Evolutionary conservation across 805 yeast species (phyloP), one percentile per base, ranked within the genome.

Genomic region (Kodamaea jinghongensis): DNA sequence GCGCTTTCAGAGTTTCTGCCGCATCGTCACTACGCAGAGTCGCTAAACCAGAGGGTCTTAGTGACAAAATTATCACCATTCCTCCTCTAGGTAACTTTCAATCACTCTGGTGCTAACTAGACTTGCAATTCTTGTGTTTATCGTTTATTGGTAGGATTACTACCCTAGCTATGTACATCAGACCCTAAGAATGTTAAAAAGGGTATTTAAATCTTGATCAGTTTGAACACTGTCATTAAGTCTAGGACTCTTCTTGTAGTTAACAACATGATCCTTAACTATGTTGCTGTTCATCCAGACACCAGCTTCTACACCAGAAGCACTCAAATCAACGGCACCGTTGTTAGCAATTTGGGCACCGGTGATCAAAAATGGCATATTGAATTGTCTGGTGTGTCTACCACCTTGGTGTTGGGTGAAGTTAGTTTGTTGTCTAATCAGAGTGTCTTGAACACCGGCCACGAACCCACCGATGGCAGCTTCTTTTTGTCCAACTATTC

Each of bases 381-480:
- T 61, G 32, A 60, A 51, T 48, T 74, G 76, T 53, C 76, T 69
- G 28, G 66, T 48, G 57, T 62, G 61, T 49, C 67, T 62, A 41
- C 72, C 63, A 47, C 69, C 60, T 42, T 59, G 46, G 47, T 56
- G 67, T 42, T 56, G 50, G 38, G 64, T 49, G 49, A 61, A 55
- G 54, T 61, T 45, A 49, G 57, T 49, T 55, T 66, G 65, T 48
- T 67, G 64, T 31, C 58, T 46, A n/a, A 55, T 50, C 17, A 65
- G 55, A 39, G 67, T 54, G 32, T 52, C 62, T 45, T 46, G 61
- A 9, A 63, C 62, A 31, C 56, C 57, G 8, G 70, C 65, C 13
- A 68, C 62, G 42, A 75, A 71, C 4, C 80, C 86, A 49, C 83
- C 88, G 46, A 80, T 69, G 6, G 86, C 89, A 20, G 75, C 73